Evolutionary conservation across 306 rosid species (phyloP), one percentile per base, ranked within the genome.

Genomic region (Acacia confusa): DNA sequence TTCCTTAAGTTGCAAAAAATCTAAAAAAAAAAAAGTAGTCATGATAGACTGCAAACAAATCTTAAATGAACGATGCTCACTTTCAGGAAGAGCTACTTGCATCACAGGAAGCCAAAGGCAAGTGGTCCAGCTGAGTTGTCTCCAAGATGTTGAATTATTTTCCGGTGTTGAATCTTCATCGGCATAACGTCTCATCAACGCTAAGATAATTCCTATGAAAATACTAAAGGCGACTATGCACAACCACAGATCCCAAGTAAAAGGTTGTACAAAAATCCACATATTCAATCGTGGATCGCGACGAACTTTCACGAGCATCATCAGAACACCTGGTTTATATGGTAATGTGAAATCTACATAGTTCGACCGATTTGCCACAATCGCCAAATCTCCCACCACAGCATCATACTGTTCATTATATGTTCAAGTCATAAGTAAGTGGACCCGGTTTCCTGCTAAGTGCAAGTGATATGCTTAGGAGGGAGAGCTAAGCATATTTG

Each of bases 21-120:
- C 38, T 34, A 34, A 32, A 3, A 32, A 34, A 34, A 44, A 1
- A 44, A 2, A 10, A 44, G 9, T 43, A 8, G 2, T 44, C 14
- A 11, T 44, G 48, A 44, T 44, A 44, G 16, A 44, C 48, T 44
- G 38, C 38, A 34, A 34, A 34, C 7, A 34, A 34, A 34, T 34
- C 38, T 34, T 34, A 3, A 34, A 4, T 34, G 13, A 30, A 66
- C 1, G 22, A 67, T 13, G 24, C 28, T 10, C 11, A 40, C 52
- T n/a, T n/a, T 69, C 52, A 20, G 73, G 52, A n/a, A 69, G 32
- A 5, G 40, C 73, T 19, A 10, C 25, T 5, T 69, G 50, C 9
- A n/a, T 45, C 2, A 69, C 25, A 10, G 73, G 82, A 79, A 79
- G 77, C 70, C 82, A 79, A 9, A 79, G 19, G 2, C 70, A 57